A percentile compares a stretch with the other conserved stretches of the same genome.
These are phyloP conservation scores for Pelargonium citronellum DNA, from an alignment of 441 rosid genomes.

Conservation along the genomic window DNA sequence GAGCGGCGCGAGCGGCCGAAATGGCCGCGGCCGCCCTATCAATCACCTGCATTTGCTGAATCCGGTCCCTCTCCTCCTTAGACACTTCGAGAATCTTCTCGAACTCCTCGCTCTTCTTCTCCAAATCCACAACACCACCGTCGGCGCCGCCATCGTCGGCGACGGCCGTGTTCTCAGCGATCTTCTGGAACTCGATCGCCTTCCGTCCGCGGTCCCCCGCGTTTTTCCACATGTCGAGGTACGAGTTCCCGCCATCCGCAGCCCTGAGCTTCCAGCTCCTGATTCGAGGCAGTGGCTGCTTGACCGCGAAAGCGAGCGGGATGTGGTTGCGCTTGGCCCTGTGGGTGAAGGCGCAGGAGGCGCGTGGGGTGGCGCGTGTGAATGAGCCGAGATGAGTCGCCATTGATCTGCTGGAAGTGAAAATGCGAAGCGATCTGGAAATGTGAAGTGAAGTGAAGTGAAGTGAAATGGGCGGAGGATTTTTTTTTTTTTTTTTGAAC, in stretches of 20 bases:
- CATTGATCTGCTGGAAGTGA: conserved; percentile 21
- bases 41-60: conserved; percentile 72
- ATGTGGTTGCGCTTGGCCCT: not conserved
- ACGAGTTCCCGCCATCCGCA: conserved; percentile 42
- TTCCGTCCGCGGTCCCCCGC: conserved; percentile 67
- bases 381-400: conserved; percentile 38
- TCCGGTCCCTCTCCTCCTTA: conserved; percentile 69
- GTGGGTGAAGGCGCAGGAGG: not conserved
- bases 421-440: not conserved
- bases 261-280: conserved; percentile 30
- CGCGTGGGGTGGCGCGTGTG: conserved; percentile 5
- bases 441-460: no score
- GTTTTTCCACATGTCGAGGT: conserved; percentile 78
- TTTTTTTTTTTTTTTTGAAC: no score
- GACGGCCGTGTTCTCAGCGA: conserved; percentile 30
- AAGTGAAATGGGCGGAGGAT: no score
- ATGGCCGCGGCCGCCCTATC: conserved; percentile 83
- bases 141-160: conserved; percentile 12
- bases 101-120: conserved; percentile 73
- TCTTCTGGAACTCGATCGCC: conserved; percentile 50
- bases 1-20: conserved; percentile 62
- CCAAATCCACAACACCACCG: conserved; percentile 31
- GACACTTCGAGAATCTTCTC: conserved; percentile 60
- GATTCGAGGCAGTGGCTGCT: not conserved
- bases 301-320: not conserved